Conservation (phyloP, 768 basidiomycete genomes). For the Gyrodon lividus region DNA sequence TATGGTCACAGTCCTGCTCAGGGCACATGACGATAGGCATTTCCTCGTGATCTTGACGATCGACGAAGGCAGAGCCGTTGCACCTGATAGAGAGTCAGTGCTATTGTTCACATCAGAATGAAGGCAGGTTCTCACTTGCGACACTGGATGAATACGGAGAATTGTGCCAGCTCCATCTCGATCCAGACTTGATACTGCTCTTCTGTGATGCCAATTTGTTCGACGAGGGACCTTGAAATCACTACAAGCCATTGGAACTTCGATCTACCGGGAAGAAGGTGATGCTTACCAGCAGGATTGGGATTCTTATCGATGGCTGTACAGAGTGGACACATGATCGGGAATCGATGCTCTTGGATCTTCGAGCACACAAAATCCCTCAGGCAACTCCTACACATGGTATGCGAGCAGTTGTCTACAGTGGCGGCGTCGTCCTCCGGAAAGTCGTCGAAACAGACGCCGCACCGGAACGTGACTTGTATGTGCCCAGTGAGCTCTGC, state of each 20-base stretch:
- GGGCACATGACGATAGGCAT: conserved; percentile 43
- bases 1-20: conserved; percentile 38
- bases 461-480: conserved; percentile 47
- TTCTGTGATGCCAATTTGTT: conserved; percentile 45
- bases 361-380: conserved; percentile 40
- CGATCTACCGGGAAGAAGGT: not conserved
- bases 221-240: conserved; percentile 40
- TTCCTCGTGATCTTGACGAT: conserved; percentile 44
- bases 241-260: conserved; percentile 24
- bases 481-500: conserved; percentile 24
- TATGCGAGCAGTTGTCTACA: conserved; percentile 47
- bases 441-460: conserved; percentile 53
- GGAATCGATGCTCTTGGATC: conserved; percentile 53
- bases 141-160: conserved; percentile 48
- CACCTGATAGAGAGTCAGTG: conserved; percentile 40
- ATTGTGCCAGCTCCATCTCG: conserved; percentile 46
- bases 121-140: conserved; percentile 39
- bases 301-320: conserved; percentile 25
- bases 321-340: conserved; percentile 63
- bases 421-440: conserved; percentile 41
- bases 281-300: conserved; percentile 34
- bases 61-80: conserved; percentile 46
- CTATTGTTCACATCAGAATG: not conserved
- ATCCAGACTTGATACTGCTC: conserved; percentile 40
- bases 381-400: conserved; percentile 55